Percentiles rank a stretch among this genome's conserved stretches.
These are phyloP conservation scores for Backusella westeae DNA, from an alignment of 192 early-diverging fungal species.

Conservation along the genomic window DNA sequence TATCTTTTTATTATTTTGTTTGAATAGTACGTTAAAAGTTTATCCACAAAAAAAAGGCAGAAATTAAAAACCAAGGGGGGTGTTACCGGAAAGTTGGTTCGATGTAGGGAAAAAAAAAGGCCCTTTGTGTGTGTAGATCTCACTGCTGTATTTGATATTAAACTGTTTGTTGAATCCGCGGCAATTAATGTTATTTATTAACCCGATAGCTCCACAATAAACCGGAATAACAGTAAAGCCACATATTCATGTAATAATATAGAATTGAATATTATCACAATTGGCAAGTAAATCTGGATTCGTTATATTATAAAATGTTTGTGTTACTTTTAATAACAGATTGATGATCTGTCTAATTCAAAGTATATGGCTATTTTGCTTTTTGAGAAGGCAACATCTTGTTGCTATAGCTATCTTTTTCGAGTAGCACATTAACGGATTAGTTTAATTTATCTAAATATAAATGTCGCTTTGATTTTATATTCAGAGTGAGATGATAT, in stretches of 20 bases:
- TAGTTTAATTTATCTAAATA: not conserved
- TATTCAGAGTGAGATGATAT: not conserved
- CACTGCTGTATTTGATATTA: not conserved
- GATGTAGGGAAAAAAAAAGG: not conserved
- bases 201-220: not conserved
- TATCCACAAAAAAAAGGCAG: not conserved
- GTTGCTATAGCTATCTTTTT: not conserved
- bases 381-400: not conserved
- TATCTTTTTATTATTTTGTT: no score
- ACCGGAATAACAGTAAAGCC: not conserved
- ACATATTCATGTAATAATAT: not conserved
- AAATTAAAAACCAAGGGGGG: no score
- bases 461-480: not conserved
- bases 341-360: not conserved
- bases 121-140: not conserved
- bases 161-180: not conserved
- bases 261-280: not conserved
- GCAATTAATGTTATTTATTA: not conserved
- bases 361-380: not conserved
- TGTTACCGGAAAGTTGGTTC: no score
- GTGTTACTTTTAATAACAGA: not conserved
- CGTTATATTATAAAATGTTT: not conserved
- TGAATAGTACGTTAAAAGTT: no score
- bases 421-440: not conserved
- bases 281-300: not conserved